Evolutionary conservation across 805 yeast species (phyloP), one percentile per base, ranked within the genome.

Genomic region (Clavispora santaluciae): DNA sequence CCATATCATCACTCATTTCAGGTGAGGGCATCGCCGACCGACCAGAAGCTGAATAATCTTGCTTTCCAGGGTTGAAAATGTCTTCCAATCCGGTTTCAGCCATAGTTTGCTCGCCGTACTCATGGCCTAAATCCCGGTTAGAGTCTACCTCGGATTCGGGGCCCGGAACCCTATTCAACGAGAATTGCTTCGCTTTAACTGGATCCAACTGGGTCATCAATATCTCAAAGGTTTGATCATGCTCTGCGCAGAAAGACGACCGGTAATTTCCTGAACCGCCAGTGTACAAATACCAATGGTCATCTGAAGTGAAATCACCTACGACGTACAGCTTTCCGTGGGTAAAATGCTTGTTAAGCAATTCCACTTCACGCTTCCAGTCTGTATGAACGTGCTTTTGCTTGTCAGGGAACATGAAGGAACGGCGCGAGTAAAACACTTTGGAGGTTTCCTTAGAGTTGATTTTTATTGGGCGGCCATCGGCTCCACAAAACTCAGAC

Each of bases 241-340:
- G 43, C 31, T 46, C 45, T 17, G 26, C 31, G 31, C 46, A 30
- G 35, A 11, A 15, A 30, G 35, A 16, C n/a, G 25, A 36, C 42
- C 34, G 10, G 18, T 31, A 3, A 21, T 22, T 34, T 10, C 53
- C 54, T n/a, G 39, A 41, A 7, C 85, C 82, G 26, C 84, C 86
- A 42, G 80, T 73, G 59, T 85, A 91, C 49, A 91, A 66, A 59
- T 87, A 85, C 99, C 99, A 91, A 57, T 89, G 95, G 56, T 87
- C 93, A 42, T 80, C 80, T 46, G 82, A 79, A 46, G 76, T 71
- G 56, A 83, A 81, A 45, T 69, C 61, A 4, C 98, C 98, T 39
- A 90, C 88, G 38, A 86, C 71, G 57, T 87, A 86, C 21, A 76
- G 67, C 48, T 74, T 75, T 1, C 89, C 85, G 37, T 72, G 62